Base-by-base conservation (phyloP, 2,329 filamentous ascomycete genomes). In the Hypomyces perniciosus region DNA sequence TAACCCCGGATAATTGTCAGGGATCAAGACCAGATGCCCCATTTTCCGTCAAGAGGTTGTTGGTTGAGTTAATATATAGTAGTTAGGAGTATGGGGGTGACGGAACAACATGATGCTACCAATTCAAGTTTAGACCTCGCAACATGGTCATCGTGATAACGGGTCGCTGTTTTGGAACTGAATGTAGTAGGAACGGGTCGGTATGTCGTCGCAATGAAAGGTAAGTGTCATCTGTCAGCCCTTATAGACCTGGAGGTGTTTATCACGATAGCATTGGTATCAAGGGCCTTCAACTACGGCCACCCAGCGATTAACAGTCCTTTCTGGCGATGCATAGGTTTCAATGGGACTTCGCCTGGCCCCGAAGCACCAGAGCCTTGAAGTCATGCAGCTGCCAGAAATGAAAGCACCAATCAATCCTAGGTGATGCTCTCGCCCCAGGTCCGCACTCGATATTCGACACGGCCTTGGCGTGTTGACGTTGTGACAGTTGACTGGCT, bases 381-480 rank as follows among this genome's bases (percentile, higher is more conserved):
- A 42, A 31, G 40, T 37, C 37, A 51, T 51, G 43, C 43, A 51
- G 7, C 27, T 8, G 41, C 26, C 20, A 20, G 30, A 26, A 30
- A 45, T 12, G n/a, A 41, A 38, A 34, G 35, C 50, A 44, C 34
- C 30, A 48, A 45, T 35, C 30, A 48, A 45, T 35, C 34, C 45
- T 7, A 30, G 34, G 48, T 48, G 50, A 52, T 48, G 45, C 45
- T 45, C 48, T 45, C 39, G 37, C 29, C 44, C 45, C 43, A 46
- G 33, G 33, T 8, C 26, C 26, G 13, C 13, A 20, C 37, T 39
- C 28, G 28, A 40, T 44, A 52, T 44, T 40, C 50, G 45, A 52
- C 41, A 40, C 41, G 35, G 34, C 37, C 27, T 44, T 39, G 50
- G 41, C 35, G n/a, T 9, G 26, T 37, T 29, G 46, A 31, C 30